phyloP scores from a whole-genome alignment of 495 filamentous ascomycete genomes.

The Podospora didyma region DNA sequence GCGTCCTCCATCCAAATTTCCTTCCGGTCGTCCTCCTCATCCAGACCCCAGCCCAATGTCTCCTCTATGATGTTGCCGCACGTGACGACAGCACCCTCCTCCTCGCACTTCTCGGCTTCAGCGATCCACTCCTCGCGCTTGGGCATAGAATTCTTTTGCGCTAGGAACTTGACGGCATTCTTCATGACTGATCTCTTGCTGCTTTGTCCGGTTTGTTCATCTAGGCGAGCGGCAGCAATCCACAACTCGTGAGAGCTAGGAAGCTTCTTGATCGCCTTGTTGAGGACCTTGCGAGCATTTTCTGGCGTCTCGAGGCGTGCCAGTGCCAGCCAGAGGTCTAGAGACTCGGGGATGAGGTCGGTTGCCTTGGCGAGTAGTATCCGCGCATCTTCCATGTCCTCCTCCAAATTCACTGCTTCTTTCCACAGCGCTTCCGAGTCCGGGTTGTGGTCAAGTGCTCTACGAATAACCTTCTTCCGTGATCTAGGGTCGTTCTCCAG shows the following conservation, averaged over 20 bases:
- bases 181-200: conserved; percentile 88
- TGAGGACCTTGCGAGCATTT: conserved; percentile 90
- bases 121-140: conserved; percentile 96
- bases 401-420: conserved; percentile 92
- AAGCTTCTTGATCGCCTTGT: conserved; percentile 89
- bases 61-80: conserved; percentile 85
- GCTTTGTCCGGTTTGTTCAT: conserved; percentile 77
- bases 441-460: conserved; percentile 83
- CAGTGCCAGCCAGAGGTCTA: conserved; percentile 92
- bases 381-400: conserved; percentile 78
- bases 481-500: conserved; percentile 74
- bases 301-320: conserved; percentile 84
- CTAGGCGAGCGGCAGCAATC: conserved; percentile 88
- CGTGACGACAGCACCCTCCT: conserved; percentile 82
- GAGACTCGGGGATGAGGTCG: conserved; percentile 86
- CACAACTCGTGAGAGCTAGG: conserved; percentile 91
- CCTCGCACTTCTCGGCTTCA: conserved; percentile 92
- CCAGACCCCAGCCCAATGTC: conserved; percentile 88
- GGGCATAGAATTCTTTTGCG: conserved; percentile 88
- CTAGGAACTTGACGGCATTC: conserved; percentile 84
- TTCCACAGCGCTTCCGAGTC: conserved; percentile 96
- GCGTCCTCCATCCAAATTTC: conserved; percentile 95
- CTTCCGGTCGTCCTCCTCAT: conserved; percentile 95
- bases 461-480: conserved; percentile 85
- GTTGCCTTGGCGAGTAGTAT: conserved; percentile 88